Conservation (phyloP, 1,284 basidiomycete species). For the Kalmanozyma brasiliensis region DNA sequence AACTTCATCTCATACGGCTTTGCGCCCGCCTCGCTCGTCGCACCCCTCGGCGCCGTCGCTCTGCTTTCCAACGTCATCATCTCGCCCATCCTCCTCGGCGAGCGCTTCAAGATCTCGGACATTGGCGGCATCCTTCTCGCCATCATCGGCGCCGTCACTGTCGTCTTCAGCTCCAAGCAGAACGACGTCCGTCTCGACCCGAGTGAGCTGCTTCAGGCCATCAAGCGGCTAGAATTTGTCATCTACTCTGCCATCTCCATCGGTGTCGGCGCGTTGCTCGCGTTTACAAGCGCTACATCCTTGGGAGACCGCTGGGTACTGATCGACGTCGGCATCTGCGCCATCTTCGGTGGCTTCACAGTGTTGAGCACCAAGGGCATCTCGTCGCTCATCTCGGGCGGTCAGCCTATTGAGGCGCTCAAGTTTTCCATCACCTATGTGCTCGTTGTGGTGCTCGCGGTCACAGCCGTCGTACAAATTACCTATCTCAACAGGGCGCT, state of each 20-base stretch:
- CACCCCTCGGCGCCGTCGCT: conserved; percentile 84
- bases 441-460: conserved; percentile 74
- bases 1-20: conserved; percentile 86
- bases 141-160: conserved; percentile 69
- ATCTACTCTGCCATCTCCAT: conserved; percentile 54
- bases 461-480: conserved; percentile 88
- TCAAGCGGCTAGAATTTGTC: conserved; percentile 57
- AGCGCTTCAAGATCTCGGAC: conserved; percentile 74
- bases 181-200: conserved; percentile 54
- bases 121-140: conserved; percentile 75
- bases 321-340: conserved; percentile 88
- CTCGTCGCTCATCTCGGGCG: conserved; percentile 75
- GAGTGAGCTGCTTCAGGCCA: conserved; percentile 48
- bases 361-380: conserved; percentile 93
- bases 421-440: conserved; percentile 60
- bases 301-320: conserved; percentile 79
- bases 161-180: conserved; percentile 81
- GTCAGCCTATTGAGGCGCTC: conserved; percentile 46
- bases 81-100: conserved; percentile 80
- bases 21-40: conserved; percentile 92
- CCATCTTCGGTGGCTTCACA: conserved; percentile 81
- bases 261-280: conserved; percentile 29
- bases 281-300: conserved; percentile 71
- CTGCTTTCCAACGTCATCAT: conserved; percentile 94
- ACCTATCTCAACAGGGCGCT: conserved; percentile 81